Conservation (phyloP, 331 rosid species). For the Ulmus americana region DNA sequence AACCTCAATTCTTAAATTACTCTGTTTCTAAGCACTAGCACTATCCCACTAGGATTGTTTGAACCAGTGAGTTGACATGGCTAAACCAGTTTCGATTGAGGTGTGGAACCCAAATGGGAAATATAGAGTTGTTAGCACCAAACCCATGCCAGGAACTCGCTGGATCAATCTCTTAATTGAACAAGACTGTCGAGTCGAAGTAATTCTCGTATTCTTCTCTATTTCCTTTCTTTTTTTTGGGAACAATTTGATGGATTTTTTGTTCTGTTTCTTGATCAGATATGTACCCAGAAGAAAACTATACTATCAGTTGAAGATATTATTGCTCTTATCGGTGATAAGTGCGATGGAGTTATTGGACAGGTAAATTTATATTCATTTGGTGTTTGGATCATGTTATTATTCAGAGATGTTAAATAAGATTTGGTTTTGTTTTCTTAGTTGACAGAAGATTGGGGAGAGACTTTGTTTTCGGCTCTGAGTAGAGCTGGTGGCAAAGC, state of each 20-base stretch:
- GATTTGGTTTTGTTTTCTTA: constrained; percentile 26
- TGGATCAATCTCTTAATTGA: constrained; percentile 91
- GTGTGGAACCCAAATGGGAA: constrained; percentile 93
- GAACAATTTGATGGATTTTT: constrained; percentile 8
- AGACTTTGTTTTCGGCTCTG: constrained; percentile 81
- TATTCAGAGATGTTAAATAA: background rate
- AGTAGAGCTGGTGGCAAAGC: constrained; percentile 96
- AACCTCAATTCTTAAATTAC: constrained; percentile 3
- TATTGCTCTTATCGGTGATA: constrained; percentile 78
- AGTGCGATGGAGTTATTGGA: constrained; percentile 95
- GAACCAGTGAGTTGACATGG: constrained; percentile 36
- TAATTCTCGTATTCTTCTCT: constrained; percentile 23
- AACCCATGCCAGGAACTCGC: constrained; percentile 97
- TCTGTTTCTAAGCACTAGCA: background rate
- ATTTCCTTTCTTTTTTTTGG: background rate
- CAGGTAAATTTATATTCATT: constrained; percentile 43
- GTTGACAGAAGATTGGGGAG: constrained; percentile 99
- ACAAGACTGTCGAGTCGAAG: constrained; percentile 89
- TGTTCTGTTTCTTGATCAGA: constrained; percentile 29
- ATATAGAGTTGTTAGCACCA: constrained; percentile 94
- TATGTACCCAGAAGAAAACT: constrained; percentile 90
- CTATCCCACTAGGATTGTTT: background rate
- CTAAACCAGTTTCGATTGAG: constrained; percentile 72
- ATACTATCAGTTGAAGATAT: constrained; percentile 90
- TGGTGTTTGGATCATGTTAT: background rate